phyloP scores from a whole-genome alignment of 768 basidiomycete species.

The Lactarius sanguifluus region DNA sequence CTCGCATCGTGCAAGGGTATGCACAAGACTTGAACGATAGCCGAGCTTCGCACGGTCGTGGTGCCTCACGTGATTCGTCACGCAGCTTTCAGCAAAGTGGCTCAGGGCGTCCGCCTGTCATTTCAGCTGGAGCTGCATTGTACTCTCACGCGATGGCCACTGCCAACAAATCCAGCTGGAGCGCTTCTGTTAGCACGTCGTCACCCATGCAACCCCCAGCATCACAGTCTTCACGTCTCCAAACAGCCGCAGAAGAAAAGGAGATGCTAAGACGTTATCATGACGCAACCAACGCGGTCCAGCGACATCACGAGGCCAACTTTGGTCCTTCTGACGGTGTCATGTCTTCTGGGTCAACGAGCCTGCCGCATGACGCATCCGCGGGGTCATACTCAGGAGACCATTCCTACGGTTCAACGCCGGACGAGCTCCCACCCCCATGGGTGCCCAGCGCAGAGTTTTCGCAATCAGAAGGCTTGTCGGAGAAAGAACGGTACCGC shows the following conservation, averaged over 20 bases:
- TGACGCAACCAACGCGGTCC: slow-evolving; percentile 36
- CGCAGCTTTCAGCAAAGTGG: slow-evolving; percentile 29
- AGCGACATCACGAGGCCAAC: slow-evolving; percentile 25
- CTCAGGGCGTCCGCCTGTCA: slow-evolving; percentile 22
- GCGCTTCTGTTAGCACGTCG: neutral
- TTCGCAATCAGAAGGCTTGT: slow-evolving; percentile 30
- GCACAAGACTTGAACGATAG: slow-evolving; percentile 34
- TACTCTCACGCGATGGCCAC: slow-evolving; percentile 49
- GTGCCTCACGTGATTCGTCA: slow-evolving; percentile 21
- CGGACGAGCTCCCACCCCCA: slow-evolving; percentile 29
- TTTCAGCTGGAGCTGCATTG: slow-evolving; percentile 45
- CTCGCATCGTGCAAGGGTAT: slow-evolving; percentile 52
- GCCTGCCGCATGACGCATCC: neutral
- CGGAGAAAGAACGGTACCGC: slow-evolving; percentile 71
- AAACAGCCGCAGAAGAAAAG: slow-evolving; percentile 33
- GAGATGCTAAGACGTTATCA: slow-evolving; percentile 37
- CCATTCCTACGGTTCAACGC: neutral
- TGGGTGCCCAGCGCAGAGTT: slow-evolving; percentile 30
- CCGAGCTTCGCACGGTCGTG: slow-evolving; percentile 28
- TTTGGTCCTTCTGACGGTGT: slow-evolving; percentile 31
- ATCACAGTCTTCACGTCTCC: slow-evolving; percentile 19
- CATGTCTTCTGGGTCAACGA: slow-evolving; percentile 26
- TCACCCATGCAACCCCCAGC: slow-evolving; percentile 32
- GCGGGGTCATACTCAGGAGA: neutral
- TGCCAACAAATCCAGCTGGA: slow-evolving; percentile 33